Base-by-base conservation (phyloP, 305 asterid species). In the Plantago coronopus region DNA sequence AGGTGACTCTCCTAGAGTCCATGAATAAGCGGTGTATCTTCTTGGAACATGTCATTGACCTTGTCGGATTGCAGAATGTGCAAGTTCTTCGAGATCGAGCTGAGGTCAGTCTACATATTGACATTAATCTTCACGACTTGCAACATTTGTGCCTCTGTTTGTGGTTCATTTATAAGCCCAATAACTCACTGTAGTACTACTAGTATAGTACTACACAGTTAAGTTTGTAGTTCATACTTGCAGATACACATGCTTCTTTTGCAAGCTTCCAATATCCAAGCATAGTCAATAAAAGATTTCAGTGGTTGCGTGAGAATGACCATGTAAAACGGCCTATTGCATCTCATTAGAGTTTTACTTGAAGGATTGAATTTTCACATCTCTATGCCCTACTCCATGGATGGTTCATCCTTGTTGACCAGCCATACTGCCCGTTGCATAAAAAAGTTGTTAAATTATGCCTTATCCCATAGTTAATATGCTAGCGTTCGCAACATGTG, bases 11-110 rank as follows among this genome's bases (percentile, higher is more conserved):
- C 48, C 63, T 93, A 67, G 97, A 93, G 78, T 89, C 96, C 56
- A 72, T 87, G 83, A 88, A 83, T 54, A 93, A 93, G 83, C 88
- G 93, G 6, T 93, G 98, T 48, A 67, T 74, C 66, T 93, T 93
- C 81, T 75, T 93, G 86, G 94, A 89, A 86, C 94, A 85, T 63
- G 89, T 73, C 10, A 77, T 74, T 64, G 72, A 64, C 50, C 80
- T 69, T 50, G 63, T 74, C 37, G 89, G 94, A 69, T 65, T 93
- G 76, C 78, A 83, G 13, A 93, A 89, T 69, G 96, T 93, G 76
- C 76, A 63, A 59, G 78, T 93, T 75, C 63, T 83, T 34, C 74
- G 90, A 42, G 99, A 78, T 63, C 78, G 97, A 57, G 97, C 96
- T 50, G 99, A 93, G 96, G 98, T 88, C 60, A 68, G 54, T 20